phyloP scores from a whole-genome alignment of 164 flowering plant genomes.

The Tetracentron sinense region DNA sequence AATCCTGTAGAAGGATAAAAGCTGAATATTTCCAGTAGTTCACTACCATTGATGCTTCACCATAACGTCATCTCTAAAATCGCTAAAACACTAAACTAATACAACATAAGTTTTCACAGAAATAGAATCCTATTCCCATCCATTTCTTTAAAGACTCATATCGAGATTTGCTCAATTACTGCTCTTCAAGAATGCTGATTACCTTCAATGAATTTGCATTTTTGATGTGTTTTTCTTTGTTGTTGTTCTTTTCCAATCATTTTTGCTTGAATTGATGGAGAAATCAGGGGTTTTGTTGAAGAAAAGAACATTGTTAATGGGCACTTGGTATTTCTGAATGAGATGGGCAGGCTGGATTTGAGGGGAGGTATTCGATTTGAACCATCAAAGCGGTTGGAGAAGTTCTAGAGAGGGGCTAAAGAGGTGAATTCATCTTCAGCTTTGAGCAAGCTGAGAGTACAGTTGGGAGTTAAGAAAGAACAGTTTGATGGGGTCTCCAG shows the following conservation, averaged over 20 bases:
- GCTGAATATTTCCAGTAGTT: no score
- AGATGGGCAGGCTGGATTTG: constrained; percentile 52
- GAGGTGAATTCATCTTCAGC: constrained; percentile 29
- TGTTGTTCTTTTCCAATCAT: constrained; percentile 58
- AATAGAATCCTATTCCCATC: constrained; percentile 30
- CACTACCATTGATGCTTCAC: no score
- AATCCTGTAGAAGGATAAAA: no score
- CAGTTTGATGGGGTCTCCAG: no score
- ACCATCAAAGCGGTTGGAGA: constrained; percentile 47
- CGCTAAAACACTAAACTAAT: not conserved
- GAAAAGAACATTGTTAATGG: constrained; percentile 12
- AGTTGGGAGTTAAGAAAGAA: constrained; percentile 68
- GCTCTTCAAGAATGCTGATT: constrained; percentile 64
- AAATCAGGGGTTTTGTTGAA: constrained; percentile 29
- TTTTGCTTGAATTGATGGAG: constrained; percentile 64
- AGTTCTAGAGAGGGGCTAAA: constrained; percentile 44
- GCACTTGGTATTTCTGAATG: constrained; percentile 43
- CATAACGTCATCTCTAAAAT: not conserved
- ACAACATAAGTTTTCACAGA: no score
- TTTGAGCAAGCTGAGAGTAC: constrained; percentile 27
- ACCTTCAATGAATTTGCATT: constrained; percentile 70
- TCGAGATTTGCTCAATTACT: constrained; percentile 71
- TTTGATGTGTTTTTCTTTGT: constrained; percentile 64
- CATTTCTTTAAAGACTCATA: constrained; percentile 54
- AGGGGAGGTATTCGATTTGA: constrained; percentile 68